Base-by-base conservation (phyloP, 208 protist species). In the Crithidia mellificae region DNA sequence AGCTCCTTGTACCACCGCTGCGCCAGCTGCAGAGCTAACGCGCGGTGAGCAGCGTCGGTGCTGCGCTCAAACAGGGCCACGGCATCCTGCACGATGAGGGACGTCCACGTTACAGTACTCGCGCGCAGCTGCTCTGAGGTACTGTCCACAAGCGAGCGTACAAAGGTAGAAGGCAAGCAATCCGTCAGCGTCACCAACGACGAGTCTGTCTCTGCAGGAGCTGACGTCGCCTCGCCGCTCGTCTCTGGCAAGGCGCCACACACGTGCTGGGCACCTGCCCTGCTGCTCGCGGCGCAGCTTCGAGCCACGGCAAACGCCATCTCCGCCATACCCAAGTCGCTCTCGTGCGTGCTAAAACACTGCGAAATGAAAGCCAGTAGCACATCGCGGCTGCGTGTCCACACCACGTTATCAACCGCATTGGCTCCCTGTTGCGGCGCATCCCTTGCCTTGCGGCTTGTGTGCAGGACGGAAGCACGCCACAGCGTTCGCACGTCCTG, bases 1-100 rank as follows among this genome's bases (percentile, higher is more conserved):
- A 66, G 56, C 56, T 76, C 63, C 27, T 32, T 44, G 22, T 76
- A 76, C 70, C 70, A 76, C 24, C n/a, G 17, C 29, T 46, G 27
- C 27, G 70, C 70, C 34, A 76, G n/a, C 15, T 57, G 27, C 6
- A 63, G 12, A 0, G 63, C 62, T 6, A 25, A 32, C 17, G 14
- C 6, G 19, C 70, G 70, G 63, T 76, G 63, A 3, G 41, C 30
- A 3, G 24, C 17, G 47, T 76, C 70, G 15, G 47, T 70, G 56
- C 70, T 69, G 30, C 54, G 22, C 19, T 58, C 55, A 12, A 69
- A 39, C 17, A 50, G 27, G 1, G 25, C 4, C 0, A 76, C 50
- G 0, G 39, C 70, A 14, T 64, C 55, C n/a, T 34, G 44, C 29
- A 76, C 63, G n/a, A 44, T 61, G 44, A 27, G 17, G 0, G 70